A percentile compares a stretch with the other conserved stretches of the same genome.
Conservation (phyloP, 495 filamentous ascomycete genomes). For the Cetradonia linearis region DNA sequence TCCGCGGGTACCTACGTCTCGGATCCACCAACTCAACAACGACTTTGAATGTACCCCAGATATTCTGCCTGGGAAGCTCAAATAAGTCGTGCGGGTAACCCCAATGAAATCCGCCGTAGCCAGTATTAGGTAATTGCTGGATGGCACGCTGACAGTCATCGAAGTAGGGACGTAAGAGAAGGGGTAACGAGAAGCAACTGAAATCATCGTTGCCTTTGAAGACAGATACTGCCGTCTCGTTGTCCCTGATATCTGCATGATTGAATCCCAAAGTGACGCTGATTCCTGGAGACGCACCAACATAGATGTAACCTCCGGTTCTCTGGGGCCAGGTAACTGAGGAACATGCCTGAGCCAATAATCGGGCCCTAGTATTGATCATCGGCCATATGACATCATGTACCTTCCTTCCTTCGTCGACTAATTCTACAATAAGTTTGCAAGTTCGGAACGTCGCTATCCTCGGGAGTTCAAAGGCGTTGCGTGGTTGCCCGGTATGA, state of each 20-base stretch:
- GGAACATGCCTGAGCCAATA: background rate
- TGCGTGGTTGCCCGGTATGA: background rate
- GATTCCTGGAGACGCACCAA: background rate
- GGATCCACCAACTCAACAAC: background rate
- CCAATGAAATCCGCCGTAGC: background rate
- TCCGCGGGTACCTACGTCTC: background rate
- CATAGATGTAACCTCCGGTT: background rate
- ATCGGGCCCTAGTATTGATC: background rate
- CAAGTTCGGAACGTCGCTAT: background rate
- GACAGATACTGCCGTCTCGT: background rate
- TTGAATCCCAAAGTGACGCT: background rate
- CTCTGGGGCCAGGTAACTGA: background rate
- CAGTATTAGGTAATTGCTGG: background rate
- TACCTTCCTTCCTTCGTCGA: background rate
- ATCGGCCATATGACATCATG: background rate
- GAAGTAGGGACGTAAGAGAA: background rate
- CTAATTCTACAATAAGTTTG: background rate
- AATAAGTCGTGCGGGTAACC: background rate
- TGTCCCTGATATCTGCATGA: background rate
- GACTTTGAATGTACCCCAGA: background rate
- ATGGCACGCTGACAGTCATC: background rate
- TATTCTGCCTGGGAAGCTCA: background rate
- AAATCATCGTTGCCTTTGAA: background rate
- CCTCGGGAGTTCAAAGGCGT: background rate
- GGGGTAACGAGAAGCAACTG: background rate